These are phyloP conservation scores for Cadophora malorum DNA, from an alignment of 2,329 filamentous ascomycete genomes.

Conservation along the genomic window DNA sequence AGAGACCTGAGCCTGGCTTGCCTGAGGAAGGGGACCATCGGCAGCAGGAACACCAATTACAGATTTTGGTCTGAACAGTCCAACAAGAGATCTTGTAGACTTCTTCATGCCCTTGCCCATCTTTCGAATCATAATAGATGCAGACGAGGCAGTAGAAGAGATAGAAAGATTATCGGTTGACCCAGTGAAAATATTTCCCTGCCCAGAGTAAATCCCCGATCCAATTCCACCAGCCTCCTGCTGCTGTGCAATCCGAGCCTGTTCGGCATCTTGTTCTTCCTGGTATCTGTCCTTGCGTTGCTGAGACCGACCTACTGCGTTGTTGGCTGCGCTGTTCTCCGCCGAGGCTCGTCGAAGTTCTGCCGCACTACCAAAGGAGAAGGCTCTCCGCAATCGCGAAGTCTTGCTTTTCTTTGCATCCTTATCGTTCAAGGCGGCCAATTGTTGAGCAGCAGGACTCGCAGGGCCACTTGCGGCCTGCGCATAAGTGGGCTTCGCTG, in stretches of 20 bases:
- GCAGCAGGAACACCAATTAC: conserved; percentile 78
- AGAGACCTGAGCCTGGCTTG: conserved; percentile 83
- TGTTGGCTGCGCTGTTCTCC: conserved; percentile 58
- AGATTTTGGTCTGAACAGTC: conserved; percentile 94
- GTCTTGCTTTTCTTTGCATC: conserved; percentile 84
- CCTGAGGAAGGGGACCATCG: conserved; percentile 69
- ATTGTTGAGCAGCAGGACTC: conserved; percentile 77
- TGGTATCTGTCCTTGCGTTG: conserved; percentile 68
- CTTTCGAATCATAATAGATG: conserved; percentile 94
- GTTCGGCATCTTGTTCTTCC: conserved; percentile 79
- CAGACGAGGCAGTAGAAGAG: conserved; percentile 87
- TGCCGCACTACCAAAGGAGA: conserved; percentile 95
- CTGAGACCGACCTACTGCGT: conserved; percentile 56
- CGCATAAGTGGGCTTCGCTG: conserved; percentile 42
- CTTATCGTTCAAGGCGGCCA: conserved; percentile 86
- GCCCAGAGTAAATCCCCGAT: conserved; percentile 89
- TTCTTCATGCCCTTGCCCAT: conserved; percentile 99
- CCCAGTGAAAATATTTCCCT: conserved; percentile 81
- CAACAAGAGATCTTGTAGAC: conserved; percentile 86
- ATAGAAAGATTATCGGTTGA: conserved; percentile 96
- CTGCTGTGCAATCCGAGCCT: conserved; percentile 87
- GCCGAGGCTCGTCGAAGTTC: conserved; percentile 81
- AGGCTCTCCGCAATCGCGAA: conserved; percentile 84
- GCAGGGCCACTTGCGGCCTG: conserved; percentile 45
- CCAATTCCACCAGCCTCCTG: conserved; percentile 94